Evolutionary conservation across 108 stramenopile species (phyloP).

Genomic region (Ochromonas danica): DNA sequence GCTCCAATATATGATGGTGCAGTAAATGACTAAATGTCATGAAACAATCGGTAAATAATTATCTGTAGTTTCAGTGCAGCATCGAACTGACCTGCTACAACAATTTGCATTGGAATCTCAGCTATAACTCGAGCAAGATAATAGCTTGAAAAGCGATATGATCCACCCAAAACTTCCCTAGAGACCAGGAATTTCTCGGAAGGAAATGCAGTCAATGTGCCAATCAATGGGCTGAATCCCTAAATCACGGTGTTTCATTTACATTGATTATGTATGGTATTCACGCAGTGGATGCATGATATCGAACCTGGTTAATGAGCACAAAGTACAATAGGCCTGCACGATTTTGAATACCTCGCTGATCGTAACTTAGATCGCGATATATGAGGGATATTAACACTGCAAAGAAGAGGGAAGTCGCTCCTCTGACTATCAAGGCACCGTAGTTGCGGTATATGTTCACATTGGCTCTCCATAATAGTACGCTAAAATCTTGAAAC

Average conservation of each 20-base stretch:
- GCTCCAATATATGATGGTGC: neutral
- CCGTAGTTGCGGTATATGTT: neutral
- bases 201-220: neutral
- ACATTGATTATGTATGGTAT: no score
- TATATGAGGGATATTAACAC: neutral
- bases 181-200: neutral
- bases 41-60: no score
- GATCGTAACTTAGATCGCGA: neutral
- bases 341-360: neutral
- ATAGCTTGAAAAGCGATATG: neutral
- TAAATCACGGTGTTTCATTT: no score
- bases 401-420: neutral
- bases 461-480: neutral
- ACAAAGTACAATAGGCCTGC: neutral
- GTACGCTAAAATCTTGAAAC: no score
- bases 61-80: no score
- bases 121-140: neutral
- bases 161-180: neutral
- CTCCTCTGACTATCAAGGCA: neutral
- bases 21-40: no score
- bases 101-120: neutral
- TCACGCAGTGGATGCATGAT: no score
- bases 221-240: neutral
- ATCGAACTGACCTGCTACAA: neutral
- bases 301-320: neutral